A percentile compares a stretch with the other conserved stretches of the same genome.
Conservation (phyloP, 768 basidiomycete genomes). For the Amanita subjunquillea region DNA sequence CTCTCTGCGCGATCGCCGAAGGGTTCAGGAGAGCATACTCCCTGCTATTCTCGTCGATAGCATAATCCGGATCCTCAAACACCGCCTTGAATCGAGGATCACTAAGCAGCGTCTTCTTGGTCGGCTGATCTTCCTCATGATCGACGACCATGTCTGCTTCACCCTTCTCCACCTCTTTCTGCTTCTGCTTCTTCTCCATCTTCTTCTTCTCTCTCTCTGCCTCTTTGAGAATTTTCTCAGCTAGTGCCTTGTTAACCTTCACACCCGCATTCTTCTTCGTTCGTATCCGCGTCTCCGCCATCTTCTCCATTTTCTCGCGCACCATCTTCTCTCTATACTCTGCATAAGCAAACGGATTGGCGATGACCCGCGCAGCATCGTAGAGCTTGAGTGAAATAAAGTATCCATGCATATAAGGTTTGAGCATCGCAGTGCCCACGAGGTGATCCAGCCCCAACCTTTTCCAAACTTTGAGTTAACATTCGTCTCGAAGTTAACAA, state of each 20-base stretch:
- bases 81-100: conserved; percentile 88
- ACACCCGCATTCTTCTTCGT: conserved; percentile 60
- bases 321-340: conserved; percentile 89
- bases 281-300: conserved; percentile 89
- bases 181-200: conserved; percentile 39
- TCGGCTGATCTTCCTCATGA: conserved; percentile 21
- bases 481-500: not conserved
- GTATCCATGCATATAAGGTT: conserved; percentile 99
- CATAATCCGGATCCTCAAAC: conserved; percentile 86
- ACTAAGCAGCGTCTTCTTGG: conserved; percentile 41
- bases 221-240: conserved; percentile 68
- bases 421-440: conserved; percentile 88
- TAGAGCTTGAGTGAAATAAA: conserved; percentile 94
- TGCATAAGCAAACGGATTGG: conserved; percentile 92
- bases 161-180: conserved; percentile 29
- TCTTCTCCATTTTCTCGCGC: conserved; percentile 83
- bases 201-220: conserved; percentile 50
- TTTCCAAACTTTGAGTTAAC: conserved; percentile 8
- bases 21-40: conserved; percentile 95
- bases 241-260: conserved; percentile 74
- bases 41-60: conserved; percentile 79
- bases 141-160: conserved; percentile 27
- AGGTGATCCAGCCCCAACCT: conserved; percentile 95
- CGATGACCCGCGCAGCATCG: conserved; percentile 89
- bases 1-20: conserved; percentile 52